Evolutionary conservation across 1,284 basidiomycete species (phyloP), one percentile per base, ranked within the genome.

Genomic region (Bothia castanella): DNA sequence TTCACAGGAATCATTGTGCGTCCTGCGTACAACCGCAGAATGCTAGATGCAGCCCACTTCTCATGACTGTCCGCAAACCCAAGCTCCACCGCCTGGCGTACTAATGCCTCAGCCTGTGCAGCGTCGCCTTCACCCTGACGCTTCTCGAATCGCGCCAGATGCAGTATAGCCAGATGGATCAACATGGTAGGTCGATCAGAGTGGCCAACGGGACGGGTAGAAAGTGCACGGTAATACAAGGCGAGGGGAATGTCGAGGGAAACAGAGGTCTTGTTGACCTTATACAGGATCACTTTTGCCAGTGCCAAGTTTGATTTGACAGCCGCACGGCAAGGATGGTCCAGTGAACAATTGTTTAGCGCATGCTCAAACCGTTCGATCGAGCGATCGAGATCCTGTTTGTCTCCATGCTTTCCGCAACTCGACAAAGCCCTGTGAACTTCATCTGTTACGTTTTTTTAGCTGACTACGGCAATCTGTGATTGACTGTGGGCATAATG

Each of bases 261-360:
- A 17, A 13, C 6, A 32, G 41, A 25, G 10, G 25, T 39, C 16
- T 38, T 31, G 7, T 35, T 8, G 25, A 25, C 25, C 9, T 25
- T 4, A 25, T 9, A 25, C 4, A 5, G 25, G 25, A 25, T 25
- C 5, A 46, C 29, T 27, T 43, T 45, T 35, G 58, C 58, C 11
- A 17, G 34, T 13, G 55, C 58, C 30, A 57, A 12, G 35, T 60
- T 59, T 29, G 50, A 57, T 14, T 54, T 42, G 12, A 43, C 55
- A 4, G 47, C 55, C 6, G 51, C 40, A 25, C 48, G 55, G 32
- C 52, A 43, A 21, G 52, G 52, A 35, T 60, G 47, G 17, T 50
- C 46, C 10, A 32, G n/a, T 5, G 54, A 49, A 34, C 58, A 59
- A 34, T 43, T 23, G 30, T 49, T 29, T 19, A 60, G 39, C n/a